Evolutionary conservation across 1,139 yeast genomes (phyloP), one percentile per base, ranked within the genome.

Genomic region (Geotrichum aggregatum): DNA sequence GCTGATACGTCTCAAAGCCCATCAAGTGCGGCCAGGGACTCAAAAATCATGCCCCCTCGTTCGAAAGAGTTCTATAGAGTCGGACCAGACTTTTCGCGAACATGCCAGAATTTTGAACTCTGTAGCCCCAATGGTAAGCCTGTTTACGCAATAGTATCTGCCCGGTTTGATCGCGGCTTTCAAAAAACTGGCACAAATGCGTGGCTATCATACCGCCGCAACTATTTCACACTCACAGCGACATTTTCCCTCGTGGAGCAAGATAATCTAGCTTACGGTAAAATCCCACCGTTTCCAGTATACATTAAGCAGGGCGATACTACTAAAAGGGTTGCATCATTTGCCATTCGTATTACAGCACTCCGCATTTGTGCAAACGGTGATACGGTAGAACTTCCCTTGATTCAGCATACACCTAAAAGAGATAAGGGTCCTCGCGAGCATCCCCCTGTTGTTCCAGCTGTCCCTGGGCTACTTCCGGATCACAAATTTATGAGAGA

Each of bases 161-260:
- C 52, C n/a, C 50, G 56, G 22, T 47, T 54, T 13, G 56, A 54
- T 33, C 52, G 56, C 14, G 56, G 56, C 6, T 54, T 54, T 16
- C 56, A 50, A 35, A 40, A 40, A 22, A 42, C 47, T 10, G 50
- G 39, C 8, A 33, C 39, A n/a, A 52, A 47, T 30, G 40, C 33
- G 24, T 54, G 56, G 56, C 36, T 54, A 10, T 50, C 56, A 10
- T 54, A 54, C 40, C 42, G 54, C n/a, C 45, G 54, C 24, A 54
- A 54, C 28, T 54, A 54, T 33, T 47, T 54, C 46, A 54, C 56
- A 5, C 35, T 54, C 22, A 47, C 52, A 14, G 43, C 54, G 3
- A 22, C 50, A 19, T 54, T 36, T 44, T 49, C 54, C 16, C 40
- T 54, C 14, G 49, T 52, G 7, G 47, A 38, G 18, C 16, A 24